Percentiles rank a stretch among this genome's conserved stretches.
Evolutionary conservation across 495 filamentous ascomycete genomes (phyloP).

Genomic region (Hapsidospora chrysogenum): DNA sequence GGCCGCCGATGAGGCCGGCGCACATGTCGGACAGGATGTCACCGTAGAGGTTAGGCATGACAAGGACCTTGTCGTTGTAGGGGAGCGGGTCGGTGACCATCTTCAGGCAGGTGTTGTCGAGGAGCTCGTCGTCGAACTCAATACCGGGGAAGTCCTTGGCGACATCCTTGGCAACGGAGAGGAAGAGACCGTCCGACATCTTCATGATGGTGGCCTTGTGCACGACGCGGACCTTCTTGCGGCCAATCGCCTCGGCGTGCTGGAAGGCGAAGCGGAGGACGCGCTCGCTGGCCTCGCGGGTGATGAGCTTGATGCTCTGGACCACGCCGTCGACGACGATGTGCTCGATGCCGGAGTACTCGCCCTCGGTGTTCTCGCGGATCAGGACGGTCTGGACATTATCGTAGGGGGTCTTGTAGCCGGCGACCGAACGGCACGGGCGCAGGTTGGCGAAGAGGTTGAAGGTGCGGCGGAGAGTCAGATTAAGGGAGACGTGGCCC

Average conservation of each 20-base stretch:
- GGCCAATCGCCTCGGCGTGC: conserved; percentile 78
- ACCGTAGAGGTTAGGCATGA: conserved; percentile 99
- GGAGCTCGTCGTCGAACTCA: conserved; percentile 88
- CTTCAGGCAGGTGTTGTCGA: conserved; percentile 98
- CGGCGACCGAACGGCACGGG: conserved; percentile 87
- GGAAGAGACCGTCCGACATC: conserved; percentile 98
- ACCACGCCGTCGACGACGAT: conserved; percentile 96
- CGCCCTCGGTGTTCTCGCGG: conserved; percentile 98
- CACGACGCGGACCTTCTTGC: conserved; percentile 88
- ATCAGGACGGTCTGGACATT: conserved; percentile 94
- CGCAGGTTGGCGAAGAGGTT: conserved; percentile 99
- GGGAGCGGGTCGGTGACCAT: conserved; percentile 86
- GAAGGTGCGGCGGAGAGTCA: conserved; percentile 95
- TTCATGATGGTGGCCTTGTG: conserved; percentile 99
- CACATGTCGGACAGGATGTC: conserved; percentile 99
- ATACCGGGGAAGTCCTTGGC: conserved; percentile 87
- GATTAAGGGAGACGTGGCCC: conserved; percentile 96
- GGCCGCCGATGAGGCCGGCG: conserved; percentile 92
- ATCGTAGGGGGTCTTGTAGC: conserved; percentile 98
- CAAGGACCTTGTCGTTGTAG: conserved; percentile 98
- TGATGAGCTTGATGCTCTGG: conserved; percentile 98
- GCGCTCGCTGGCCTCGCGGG: conserved; percentile 77
- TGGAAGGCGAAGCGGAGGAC: conserved; percentile 96
- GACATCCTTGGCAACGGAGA: conserved; percentile 65
- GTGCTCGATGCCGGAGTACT: conserved; percentile 99